Base-by-base conservation (phyloP, 1,284 basidiomycete species). In the Fomitopsis betulina region DNA sequence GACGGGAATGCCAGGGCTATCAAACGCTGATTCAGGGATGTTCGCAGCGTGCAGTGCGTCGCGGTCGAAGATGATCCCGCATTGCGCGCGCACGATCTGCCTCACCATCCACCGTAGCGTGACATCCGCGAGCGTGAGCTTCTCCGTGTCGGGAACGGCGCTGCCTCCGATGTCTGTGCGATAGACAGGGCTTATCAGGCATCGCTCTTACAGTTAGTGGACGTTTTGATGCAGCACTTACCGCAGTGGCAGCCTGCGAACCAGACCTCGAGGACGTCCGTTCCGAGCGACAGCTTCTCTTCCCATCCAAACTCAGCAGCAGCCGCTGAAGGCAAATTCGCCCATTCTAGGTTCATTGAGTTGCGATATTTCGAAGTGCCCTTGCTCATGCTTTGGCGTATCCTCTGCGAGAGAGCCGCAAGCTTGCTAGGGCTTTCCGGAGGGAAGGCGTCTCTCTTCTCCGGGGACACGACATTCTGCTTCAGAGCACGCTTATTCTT, bases 101-200 rank as follows among this genome's bases (percentile, higher is more conserved):
- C 81, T 80, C 47, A 91, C 76, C 89, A 91, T 91, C 88, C 88
- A 91, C 30, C 81, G 82, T 27, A 91, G 73, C n/a, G 84, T 70
- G 62, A 89, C 84, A 59, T 87, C 77, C 0, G 82, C 73, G 6
- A 91, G 77, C 30, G 71, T 73, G 55, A 78, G 68, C 10, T 63
- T 25, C 2, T 73, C 74, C 4, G 66, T 67, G 62, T 89, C 80
- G 0, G 61, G 39, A 2, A 82, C 82, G 2, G 75, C 70, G 19
- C 88, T 86, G 23, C 89, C 89, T 9, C 89, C 89, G 35, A 91
- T 75, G 65, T 91, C 89, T 89, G 58, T 50, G n/a, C 2, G 23
- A 12, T 10, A 37, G 35, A 37, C 2, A 27, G 17, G 15, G 27
- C 27, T 17, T 32, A 35, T 21, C n/a, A 19, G 52, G 47, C 17